These are phyloP conservation scores for Pleomassaria siparia DNA, from an alignment of 2,329 filamentous ascomycete genomes.

Conservation along the genomic window DNA sequence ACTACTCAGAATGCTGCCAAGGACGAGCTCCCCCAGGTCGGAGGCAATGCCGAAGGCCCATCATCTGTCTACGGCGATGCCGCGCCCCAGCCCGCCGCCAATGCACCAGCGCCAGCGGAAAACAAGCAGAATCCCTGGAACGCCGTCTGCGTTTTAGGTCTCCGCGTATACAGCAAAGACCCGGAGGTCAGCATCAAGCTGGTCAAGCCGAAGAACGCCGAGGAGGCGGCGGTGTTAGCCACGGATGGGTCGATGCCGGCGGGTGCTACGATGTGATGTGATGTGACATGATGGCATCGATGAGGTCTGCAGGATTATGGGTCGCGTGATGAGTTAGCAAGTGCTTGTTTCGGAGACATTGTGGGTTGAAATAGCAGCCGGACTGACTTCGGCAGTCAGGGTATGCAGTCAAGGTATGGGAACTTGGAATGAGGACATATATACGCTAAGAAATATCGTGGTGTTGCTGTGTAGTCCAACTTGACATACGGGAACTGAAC, in stretches of 20 bases:
- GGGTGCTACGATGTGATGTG: constrained; percentile 36
- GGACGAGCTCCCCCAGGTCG: neutral
- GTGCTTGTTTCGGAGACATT: no score
- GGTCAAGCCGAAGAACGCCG: constrained; percentile 29
- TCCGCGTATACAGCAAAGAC: constrained; percentile 52
- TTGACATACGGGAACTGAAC: no score
- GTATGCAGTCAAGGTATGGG: no score
- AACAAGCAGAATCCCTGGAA: constrained; percentile 54
- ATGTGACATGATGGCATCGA: no score
- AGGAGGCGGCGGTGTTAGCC: constrained; percentile 35
- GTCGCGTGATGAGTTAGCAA: no score
- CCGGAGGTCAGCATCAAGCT: constrained; percentile 34
- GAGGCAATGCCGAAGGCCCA: neutral
- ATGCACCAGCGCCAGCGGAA: constrained; percentile 7
- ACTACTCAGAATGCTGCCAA: neutral
- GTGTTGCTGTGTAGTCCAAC: no score
- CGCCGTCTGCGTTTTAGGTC: constrained; percentile 60
- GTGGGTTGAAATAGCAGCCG: no score
- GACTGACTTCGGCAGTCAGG: no score
- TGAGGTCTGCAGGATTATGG: no score
- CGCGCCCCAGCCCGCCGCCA: constrained; percentile 6
- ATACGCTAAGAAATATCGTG: no score
- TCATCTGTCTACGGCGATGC: constrained; percentile 3
- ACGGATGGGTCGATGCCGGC: constrained; percentile 33
- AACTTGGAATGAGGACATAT: no score